Percentiles rank a stretch among this genome's conserved stretches.
phyloP scores from a whole-genome alignment of 2,329 filamentous ascomycete species.

The Hortaea werneckii region DNA sequence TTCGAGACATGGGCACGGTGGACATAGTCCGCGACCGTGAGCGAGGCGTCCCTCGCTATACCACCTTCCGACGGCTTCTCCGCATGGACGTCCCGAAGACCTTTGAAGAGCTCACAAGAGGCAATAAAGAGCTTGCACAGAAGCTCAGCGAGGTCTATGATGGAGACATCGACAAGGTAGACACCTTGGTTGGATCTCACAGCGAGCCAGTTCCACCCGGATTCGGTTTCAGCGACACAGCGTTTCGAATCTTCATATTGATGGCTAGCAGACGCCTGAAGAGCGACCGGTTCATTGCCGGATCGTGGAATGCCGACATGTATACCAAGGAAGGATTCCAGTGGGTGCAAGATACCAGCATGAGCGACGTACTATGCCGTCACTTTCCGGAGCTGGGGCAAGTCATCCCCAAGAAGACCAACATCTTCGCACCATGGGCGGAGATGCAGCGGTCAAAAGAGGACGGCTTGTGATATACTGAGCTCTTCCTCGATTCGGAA shows the following conservation, averaged over 20 bases:
- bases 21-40: slow-evolving; percentile 40
- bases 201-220: slow-evolving; percentile 35
- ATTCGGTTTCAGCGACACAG: slow-evolving; percentile 40
- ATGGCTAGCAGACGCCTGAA: slow-evolving; percentile 22
- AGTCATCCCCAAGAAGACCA: too few species aligned
- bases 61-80: slow-evolving; percentile 36
- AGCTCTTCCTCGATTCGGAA: too few species aligned
- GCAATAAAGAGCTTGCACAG: slow-evolving; percentile 26
- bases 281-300: too few species aligned
- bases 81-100: slow-evolving; percentile 27
- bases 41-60: slow-evolving; percentile 38
- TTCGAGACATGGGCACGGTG: slow-evolving; percentile 36
- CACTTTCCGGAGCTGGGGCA: too few species aligned
- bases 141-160: slow-evolving; percentile 31
- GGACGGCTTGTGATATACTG: too few species aligned
- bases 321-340: too few species aligned
- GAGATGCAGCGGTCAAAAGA: too few species aligned
- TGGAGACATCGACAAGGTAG: slow-evolving; percentile 32
- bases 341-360: too few species aligned
- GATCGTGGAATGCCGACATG: too few species aligned
- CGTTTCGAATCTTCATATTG: slow-evolving; percentile 37
- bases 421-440: too few species aligned
- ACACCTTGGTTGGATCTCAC: slow-evolving; percentile 34
- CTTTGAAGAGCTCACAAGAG: slow-evolving; percentile 33
- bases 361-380: too few species aligned